phyloP scores from a whole-genome alignment of 176 grass and related monocot species.

The Oryza longistaminata region DNA sequence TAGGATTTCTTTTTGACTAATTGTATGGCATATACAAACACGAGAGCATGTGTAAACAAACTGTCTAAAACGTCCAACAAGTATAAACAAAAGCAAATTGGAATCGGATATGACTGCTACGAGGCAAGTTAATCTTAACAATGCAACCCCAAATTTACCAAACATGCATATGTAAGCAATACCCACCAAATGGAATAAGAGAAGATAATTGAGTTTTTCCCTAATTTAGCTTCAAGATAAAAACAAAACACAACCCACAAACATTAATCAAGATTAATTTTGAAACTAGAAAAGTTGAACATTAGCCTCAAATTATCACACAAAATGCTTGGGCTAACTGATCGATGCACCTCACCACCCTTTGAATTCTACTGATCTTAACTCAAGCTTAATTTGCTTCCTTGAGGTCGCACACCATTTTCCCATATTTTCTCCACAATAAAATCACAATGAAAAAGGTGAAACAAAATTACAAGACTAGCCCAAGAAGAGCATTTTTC shows the following conservation, averaged over 20 bases:
- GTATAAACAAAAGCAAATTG: neutral
- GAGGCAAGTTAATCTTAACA: too few species aligned
- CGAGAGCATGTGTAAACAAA: neutral
- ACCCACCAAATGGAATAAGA: neutral
- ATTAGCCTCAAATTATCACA: conserved; percentile 35
- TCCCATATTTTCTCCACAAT: neutral
- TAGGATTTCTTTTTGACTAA: too few species aligned
- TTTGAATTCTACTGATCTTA: conserved; percentile 4
- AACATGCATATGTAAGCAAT: too few species aligned
- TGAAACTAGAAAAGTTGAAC: conserved; percentile 38
- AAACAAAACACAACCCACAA: neutral
- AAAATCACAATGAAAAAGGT: conserved; percentile 30
- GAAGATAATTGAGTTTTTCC: neutral
- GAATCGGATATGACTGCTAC: neutral
- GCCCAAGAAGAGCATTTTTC: conserved; percentile 25
- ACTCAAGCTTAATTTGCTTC: neutral
- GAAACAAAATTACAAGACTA: conserved; percentile 39
- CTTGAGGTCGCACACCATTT: conserved; percentile 9
- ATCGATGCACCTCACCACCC: neutral
- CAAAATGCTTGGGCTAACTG: neutral
- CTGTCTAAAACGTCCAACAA: neutral
- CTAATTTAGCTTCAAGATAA: neutral
- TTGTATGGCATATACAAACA: neutral
- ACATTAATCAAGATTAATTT: neutral
- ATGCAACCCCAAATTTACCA: too few species aligned